Evolutionary conservation across 306 rosid species (phyloP).

Genomic region (Datisca glomerata): DNA sequence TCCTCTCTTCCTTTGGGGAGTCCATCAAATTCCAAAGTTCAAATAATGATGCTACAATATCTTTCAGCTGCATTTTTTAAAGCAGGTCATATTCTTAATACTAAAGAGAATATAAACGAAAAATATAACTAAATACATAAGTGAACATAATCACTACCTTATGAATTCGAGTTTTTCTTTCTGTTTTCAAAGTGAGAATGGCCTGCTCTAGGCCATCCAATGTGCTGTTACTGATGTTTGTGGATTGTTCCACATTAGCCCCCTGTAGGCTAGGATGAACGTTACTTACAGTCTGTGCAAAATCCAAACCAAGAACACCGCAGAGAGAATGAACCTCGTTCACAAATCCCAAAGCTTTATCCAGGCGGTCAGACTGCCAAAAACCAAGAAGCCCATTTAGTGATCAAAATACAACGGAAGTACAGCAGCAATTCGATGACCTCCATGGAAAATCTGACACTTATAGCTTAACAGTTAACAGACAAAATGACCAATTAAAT

Average conservation of each 20-base stretch:
- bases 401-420: no score
- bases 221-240: slow-evolving; percentile 78
- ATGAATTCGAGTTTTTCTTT: slow-evolving; percentile 56
- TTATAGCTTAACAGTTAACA: no score
- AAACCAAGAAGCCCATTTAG: background rate
- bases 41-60: slow-evolving; percentile 41
- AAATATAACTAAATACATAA: slow-evolving; percentile 1
- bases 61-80: slow-evolving; percentile 68
- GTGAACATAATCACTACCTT: slow-evolving; percentile 49
- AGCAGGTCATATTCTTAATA: slow-evolving; percentile 4
- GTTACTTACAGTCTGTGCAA: slow-evolving; percentile 67
- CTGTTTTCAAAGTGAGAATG: slow-evolving; percentile 53
- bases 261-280: slow-evolving; percentile 90
- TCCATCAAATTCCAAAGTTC: slow-evolving; percentile 99
- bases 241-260: slow-evolving; percentile 54
- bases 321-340: slow-evolving; percentile 89
- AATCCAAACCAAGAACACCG: slow-evolving; percentile 79
- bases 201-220: slow-evolving; percentile 83
- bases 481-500: no score
- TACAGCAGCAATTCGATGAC: no score
- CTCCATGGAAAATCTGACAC: no score
- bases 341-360: slow-evolving; percentile 74
- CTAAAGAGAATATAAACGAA: slow-evolving; percentile 2
- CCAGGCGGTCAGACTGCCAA: slow-evolving; percentile 80
- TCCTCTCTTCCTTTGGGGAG: slow-evolving; percentile 70